Percentiles rank a stretch among this genome's conserved stretches.
These are phyloP conservation scores for Hansenula lynferdii DNA, from an alignment of 1,139 yeast genomes.

Conservation along the genomic window DNA sequence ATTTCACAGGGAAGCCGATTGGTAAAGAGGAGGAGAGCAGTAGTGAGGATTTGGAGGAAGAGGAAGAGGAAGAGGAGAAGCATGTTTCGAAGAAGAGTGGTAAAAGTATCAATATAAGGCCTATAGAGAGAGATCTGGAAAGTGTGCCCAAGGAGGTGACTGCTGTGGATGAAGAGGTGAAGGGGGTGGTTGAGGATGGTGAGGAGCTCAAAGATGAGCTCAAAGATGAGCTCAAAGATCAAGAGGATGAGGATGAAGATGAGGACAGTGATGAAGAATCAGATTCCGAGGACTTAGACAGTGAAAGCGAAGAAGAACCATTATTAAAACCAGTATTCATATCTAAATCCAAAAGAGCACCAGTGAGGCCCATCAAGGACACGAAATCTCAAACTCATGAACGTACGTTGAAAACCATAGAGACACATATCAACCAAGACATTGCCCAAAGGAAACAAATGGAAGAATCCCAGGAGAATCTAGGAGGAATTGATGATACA, in stretches of 20 bases:
- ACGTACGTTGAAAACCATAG: slow-evolving; percentile 26
- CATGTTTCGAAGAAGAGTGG: not conserved
- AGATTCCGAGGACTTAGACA: too few relatives aligned
- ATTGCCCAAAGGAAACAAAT: slow-evolving; percentile 14
- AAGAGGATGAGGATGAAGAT: slow-evolving; percentile 8
- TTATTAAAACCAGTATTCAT: slow-evolving; percentile 20
- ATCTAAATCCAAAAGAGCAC: slow-evolving; percentile 5
- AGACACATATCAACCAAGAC: slow-evolving; percentile 24
- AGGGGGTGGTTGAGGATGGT: too few relatives aligned
- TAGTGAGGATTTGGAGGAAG: slow-evolving; percentile 6
- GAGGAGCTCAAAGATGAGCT: not conserved
- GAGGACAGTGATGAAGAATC: slow-evolving; percentile 10
- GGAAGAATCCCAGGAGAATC: slow-evolving; percentile 17
- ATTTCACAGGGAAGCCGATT: slow-evolving; percentile 15
- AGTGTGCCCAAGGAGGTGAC: too few relatives aligned
- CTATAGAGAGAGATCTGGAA: too few relatives aligned
- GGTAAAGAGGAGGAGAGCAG: slow-evolving; percentile 1
- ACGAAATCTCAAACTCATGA: slow-evolving; percentile 18
- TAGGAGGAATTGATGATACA: slow-evolving; percentile 44
- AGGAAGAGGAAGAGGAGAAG: not conserved
- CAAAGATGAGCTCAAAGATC: not conserved
- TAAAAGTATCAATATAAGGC: not conserved
- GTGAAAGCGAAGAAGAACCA: too few relatives aligned
- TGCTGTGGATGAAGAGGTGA: too few relatives aligned
- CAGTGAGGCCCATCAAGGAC: slow-evolving; percentile 1